These are phyloP conservation scores for Rhynchosporium agropyri DNA, from an alignment of 2,329 filamentous ascomycete species.

Conservation along the genomic window DNA sequence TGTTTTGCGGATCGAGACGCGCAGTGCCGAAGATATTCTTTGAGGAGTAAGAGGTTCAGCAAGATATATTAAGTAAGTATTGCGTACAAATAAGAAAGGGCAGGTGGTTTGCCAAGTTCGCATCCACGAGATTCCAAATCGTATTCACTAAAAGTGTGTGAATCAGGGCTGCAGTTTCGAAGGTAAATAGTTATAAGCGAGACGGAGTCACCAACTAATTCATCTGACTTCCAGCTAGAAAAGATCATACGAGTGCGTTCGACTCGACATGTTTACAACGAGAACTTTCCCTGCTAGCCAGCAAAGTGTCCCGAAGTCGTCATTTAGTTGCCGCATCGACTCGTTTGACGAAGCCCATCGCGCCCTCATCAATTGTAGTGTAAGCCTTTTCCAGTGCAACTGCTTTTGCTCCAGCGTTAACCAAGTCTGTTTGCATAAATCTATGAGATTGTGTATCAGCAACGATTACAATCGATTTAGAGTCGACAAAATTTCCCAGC, in stretches of 20 bases:
- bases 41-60: too few species aligned
- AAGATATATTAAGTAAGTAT: too few species aligned
- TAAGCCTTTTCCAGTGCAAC: slow-evolving; percentile 31
- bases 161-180: background rate
- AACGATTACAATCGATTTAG: background rate
- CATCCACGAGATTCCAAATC: background rate
- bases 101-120: background rate
- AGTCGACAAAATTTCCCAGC: too few species aligned
- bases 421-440: slow-evolving; percentile 41
- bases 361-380: slow-evolving; percentile 17
- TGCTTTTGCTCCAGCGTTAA: slow-evolving; percentile 31
- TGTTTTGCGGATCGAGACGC: background rate
- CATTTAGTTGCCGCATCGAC: slow-evolving; percentile 19
- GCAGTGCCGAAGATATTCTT: background rate
- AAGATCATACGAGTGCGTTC: background rate
- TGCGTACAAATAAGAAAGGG: background rate
- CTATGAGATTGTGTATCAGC: background rate
- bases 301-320: slow-evolving; percentile 18
- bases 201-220: background rate
- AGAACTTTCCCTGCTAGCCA: slow-evolving; percentile 6
- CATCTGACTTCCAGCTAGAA: background rate
- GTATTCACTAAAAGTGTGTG: background rate
- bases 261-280: background rate
- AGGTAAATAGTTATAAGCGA: too few species aligned
- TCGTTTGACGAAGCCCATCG: slow-evolving; percentile 18